Evolutionary conservation across 176 grass and related monocot species (phyloP).

Genomic region (Dendrocalamus sinicus): DNA sequence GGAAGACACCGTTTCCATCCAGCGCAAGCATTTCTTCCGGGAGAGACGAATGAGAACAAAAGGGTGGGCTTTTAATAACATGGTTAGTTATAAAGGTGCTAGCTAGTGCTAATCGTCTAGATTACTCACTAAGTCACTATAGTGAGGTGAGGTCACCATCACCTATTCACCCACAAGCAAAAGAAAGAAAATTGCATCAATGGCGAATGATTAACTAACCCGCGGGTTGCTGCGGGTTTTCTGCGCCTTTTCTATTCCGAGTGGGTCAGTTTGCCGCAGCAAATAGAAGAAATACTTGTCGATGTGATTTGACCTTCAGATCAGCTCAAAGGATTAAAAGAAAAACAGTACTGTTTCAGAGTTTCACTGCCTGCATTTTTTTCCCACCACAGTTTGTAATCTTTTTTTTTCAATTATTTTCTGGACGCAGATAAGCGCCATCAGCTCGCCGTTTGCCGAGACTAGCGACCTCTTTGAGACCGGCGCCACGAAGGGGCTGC

Average conservation of each 20-base stretch:
- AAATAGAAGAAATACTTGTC: not conserved
- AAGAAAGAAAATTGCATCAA: not conserved
- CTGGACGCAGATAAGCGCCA: slow-evolving; percentile 72
- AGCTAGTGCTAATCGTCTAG: slow-evolving; percentile 26
- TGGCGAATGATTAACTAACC: slow-evolving; percentile 27
- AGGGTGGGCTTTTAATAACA: not conserved
- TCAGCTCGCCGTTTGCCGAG: slow-evolving; percentile 73
- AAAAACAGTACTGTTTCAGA: not conserved
- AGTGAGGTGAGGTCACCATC: slow-evolving; percentile 38
- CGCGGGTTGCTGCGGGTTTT: not conserved
- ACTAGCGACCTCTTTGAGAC: slow-evolving; percentile 79
- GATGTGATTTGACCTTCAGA: not conserved
- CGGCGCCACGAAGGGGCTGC: slow-evolving; percentile 48
- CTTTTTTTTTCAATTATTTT: not conserved
- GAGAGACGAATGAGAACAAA: not conserved
- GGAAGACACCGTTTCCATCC: slow-evolving; percentile 12
- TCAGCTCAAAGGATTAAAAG: not conserved
- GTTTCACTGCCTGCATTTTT: not conserved
- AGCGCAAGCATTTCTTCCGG: not conserved
- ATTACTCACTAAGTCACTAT: slow-evolving; percentile 1
- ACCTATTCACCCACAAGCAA: not conserved
- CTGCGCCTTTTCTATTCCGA: not conserved
- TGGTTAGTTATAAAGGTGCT: slow-evolving; percentile 20
- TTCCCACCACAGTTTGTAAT: not conserved
- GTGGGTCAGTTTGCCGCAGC: slow-evolving; percentile 12